Conservation (phyloP, 2,329 filamentous ascomycete species). For the Bipolaris sorokiniana region DNA sequence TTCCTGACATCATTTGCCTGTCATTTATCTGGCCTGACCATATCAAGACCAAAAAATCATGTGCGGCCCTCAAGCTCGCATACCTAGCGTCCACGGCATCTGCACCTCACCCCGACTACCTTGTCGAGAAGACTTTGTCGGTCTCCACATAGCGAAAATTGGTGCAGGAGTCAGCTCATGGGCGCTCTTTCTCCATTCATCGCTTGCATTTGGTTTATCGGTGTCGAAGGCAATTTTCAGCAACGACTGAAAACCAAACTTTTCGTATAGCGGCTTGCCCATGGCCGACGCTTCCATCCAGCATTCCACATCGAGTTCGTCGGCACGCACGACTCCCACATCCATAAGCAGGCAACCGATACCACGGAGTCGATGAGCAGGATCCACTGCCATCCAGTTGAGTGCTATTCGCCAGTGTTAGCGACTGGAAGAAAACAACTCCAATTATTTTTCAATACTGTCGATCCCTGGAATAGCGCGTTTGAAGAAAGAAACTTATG, state of each 20-base stretch:
- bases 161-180: slow-evolving; percentile 43
- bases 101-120: slow-evolving; percentile 19
- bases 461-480: slow-evolving; percentile 2
- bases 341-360: slow-evolving; percentile 47
- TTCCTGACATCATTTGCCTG: background rate
- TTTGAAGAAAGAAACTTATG: slow-evolving; percentile 5
- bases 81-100: slow-evolving; percentile 31
- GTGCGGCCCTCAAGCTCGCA: background rate
- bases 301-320: slow-evolving; percentile 43
- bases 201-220: slow-evolving; percentile 28
- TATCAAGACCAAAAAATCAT: background rate
- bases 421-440: background rate
- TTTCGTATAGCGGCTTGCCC: slow-evolving; percentile 48
- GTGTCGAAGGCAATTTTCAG: slow-evolving; percentile 42
- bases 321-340: slow-evolving; percentile 42
- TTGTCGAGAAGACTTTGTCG: slow-evolving; percentile 28
- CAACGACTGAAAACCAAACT: slow-evolving; percentile 37
- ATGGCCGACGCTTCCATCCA: slow-evolving; percentile 49
- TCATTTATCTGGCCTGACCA: background rate
- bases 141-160: slow-evolving; percentile 45
- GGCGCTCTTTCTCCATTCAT: slow-evolving; percentile 42
- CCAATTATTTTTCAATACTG: background rate
- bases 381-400: slow-evolving; percentile 48
- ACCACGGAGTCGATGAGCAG: slow-evolving; percentile 45
- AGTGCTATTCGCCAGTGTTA: slow-evolving; percentile 33